Conservation (phyloP, 139 green algal genomes). For the Zygnema cylindricum region DNA sequence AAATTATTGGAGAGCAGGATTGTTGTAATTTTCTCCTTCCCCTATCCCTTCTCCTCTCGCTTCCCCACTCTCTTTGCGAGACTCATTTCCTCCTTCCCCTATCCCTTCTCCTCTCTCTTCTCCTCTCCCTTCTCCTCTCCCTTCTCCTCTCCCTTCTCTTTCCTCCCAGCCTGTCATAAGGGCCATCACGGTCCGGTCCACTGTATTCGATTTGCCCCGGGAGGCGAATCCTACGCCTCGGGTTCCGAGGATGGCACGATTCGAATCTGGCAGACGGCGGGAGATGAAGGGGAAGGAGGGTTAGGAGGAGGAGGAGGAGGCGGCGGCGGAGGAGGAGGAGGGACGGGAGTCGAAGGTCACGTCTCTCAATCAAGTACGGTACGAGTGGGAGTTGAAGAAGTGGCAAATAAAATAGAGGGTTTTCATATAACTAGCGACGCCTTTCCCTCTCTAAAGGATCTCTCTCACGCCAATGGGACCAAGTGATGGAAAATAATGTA, state of each 20-base stretch:
- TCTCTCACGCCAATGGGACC: neutral
- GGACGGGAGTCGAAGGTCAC: neutral
- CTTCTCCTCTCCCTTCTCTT: neutral
- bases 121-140: neutral
- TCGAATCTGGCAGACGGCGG: conserved; percentile 79
- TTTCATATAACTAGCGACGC: conserved; percentile 13
- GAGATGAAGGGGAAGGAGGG: no score
- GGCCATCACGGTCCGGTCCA: conserved; percentile 98
- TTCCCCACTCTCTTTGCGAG: neutral
- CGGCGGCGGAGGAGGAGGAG: no score
- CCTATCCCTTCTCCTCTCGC: no score
- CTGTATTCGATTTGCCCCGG: conserved; percentile 89
- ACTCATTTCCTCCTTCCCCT: no score
- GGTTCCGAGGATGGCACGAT: conserved; percentile 97
- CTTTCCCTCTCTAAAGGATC: neutral
- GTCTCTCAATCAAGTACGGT: neutral
- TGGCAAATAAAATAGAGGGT: conserved; percentile 23
- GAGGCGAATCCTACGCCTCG: conserved; percentile 86
- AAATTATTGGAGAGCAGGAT: no score
- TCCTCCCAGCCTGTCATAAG: conserved; percentile 81
- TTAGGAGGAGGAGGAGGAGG: no score
- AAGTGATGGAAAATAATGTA: neutral
- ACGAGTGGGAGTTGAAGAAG: neutral
- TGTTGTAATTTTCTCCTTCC: no score
- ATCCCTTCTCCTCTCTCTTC: no score